These are phyloP conservation scores for Sarcocystis neurona DNA, from an alignment of 169 alveolate species.

Conservation along the genomic window DNA sequence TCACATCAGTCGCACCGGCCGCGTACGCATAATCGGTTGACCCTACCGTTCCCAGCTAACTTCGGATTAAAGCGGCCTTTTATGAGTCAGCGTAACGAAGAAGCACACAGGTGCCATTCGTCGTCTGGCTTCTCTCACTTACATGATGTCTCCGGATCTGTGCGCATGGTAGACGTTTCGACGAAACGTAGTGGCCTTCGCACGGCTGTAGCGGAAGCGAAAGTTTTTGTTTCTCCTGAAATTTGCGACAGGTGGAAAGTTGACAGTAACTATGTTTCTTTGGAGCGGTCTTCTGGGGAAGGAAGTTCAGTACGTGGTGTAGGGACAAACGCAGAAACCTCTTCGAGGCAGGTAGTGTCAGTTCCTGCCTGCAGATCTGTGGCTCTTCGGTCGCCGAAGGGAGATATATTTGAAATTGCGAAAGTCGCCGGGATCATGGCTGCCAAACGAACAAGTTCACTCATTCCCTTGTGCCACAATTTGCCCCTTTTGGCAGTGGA, in stretches of 20 bases:
- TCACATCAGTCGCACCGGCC: too few species aligned
- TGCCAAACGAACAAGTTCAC: slow-evolving; percentile 68
- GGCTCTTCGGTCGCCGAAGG: not conserved
- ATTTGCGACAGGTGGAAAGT: not conserved
- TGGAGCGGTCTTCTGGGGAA: not conserved
- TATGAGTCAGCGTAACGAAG: too few species aligned
- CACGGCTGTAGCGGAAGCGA: slow-evolving; percentile 17
- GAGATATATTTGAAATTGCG: slow-evolving; percentile 57
- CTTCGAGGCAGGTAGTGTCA: not conserved
- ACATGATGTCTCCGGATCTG: not conserved
- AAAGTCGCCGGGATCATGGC: slow-evolving; percentile 74
- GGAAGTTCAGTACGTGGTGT: not conserved
- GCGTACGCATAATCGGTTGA: too few species aligned
- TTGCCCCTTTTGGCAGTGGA: slow-evolving; percentile 42
- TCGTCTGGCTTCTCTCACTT: slow-evolving; percentile 20
- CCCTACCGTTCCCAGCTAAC: too few species aligned
- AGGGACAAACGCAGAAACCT: not conserved
- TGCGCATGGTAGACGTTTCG: not conserved
- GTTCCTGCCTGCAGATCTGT: not conserved
- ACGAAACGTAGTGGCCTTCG: not conserved
- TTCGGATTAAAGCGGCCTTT: too few species aligned
- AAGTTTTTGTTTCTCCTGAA: not conserved
- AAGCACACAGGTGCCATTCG: too few species aligned
- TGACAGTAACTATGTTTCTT: not conserved
- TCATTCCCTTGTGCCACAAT: slow-evolving; percentile 73